Percentiles rank a stretch among this genome's conserved stretches.
These are phyloP conservation scores for Aspergillus jensenii DNA, from an alignment of 2,329 filamentous ascomycete genomes.

Conservation along the genomic window DNA sequence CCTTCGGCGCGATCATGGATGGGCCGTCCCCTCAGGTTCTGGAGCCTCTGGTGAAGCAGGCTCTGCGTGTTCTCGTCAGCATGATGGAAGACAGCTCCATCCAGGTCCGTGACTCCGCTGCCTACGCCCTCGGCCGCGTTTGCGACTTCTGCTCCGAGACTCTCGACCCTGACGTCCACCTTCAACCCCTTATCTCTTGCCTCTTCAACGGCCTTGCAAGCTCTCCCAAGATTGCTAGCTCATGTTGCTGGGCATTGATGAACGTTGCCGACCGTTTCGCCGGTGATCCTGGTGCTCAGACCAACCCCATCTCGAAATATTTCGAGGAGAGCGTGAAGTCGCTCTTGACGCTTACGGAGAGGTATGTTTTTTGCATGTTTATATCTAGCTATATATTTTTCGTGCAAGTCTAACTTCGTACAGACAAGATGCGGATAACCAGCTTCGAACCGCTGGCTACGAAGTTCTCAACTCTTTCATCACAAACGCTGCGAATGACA, in stretches of 20 bases:
- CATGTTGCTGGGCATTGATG: constrained; percentile 99
- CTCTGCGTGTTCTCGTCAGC: constrained; percentile 82
- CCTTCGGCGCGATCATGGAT: constrained; percentile 98
- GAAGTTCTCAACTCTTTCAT: constrained; percentile 96
- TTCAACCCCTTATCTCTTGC: constrained; percentile 80
- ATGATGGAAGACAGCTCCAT: constrained; percentile 90
- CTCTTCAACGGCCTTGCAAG: constrained; percentile 87
- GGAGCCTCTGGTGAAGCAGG: constrained; percentile 93
- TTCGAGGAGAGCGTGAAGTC: constrained; percentile 90
- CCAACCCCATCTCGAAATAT: constrained; percentile 83
- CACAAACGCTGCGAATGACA: constrained; percentile 84
- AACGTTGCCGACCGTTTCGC: constrained; percentile 96
- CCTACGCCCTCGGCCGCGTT: constrained; percentile 92
- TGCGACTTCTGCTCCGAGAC: constrained; percentile 90
- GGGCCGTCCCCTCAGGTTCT: constrained; percentile 90
- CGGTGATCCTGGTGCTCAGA: constrained; percentile 74
- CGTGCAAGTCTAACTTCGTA: constrained; percentile 12
- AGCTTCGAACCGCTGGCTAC: constrained; percentile 91
- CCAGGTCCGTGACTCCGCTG: constrained; percentile 92
- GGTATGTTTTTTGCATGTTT: constrained; percentile 39
- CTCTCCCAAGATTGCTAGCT: constrained; percentile 94
- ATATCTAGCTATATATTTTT: background rate
- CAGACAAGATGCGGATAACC: constrained; percentile 73
- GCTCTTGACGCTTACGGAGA: constrained; percentile 81
- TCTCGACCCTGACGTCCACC: constrained; percentile 79